Conservation (phyloP, 2,329 filamentous ascomycete genomes). For the Aspergillus caelatus region DNA sequence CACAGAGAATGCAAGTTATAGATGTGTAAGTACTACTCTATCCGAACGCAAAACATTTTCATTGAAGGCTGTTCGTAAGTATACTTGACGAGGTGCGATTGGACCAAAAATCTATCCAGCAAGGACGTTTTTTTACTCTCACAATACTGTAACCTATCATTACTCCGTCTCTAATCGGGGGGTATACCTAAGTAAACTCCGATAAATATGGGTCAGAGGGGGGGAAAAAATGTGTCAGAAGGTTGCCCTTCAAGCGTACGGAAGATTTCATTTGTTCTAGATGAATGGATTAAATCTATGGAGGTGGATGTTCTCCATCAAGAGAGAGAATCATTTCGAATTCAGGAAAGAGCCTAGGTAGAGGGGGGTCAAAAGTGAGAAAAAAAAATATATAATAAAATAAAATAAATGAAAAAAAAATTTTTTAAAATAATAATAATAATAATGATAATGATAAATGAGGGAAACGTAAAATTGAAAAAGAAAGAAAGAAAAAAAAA, state of each 20-base stretch:
- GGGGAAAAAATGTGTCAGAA: not conserved
- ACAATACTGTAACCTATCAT: not conserved
- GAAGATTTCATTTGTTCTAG: not conserved
- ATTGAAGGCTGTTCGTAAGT: not conserved
- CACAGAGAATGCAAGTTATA: not conserved
- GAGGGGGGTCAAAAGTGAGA: no score
- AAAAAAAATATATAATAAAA: not conserved
- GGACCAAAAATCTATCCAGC: not conserved
- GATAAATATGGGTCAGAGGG: not conserved
- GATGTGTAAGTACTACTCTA: not conserved
- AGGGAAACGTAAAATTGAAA: slow-evolving; percentile 8
- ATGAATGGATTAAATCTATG: not conserved
- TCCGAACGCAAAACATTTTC: not conserved
- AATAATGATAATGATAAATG: not conserved
- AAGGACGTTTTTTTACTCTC: not conserved
- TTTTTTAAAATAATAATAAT: no score
- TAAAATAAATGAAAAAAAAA: not conserved
- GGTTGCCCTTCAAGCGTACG: not conserved
- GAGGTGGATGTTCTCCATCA: slow-evolving; percentile 2
- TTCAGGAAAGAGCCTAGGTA: not conserved
- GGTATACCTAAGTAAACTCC: not conserved
- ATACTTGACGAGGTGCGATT: not conserved
- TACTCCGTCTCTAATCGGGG: not conserved
- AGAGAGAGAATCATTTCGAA: not conserved
- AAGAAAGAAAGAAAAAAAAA: slow-evolving; percentile 9